Percentiles rank a stretch among this genome's conserved stretches.
Conservation (phyloP, 768 basidiomycete species). For the Leccinellum rugosiceps region DNA sequence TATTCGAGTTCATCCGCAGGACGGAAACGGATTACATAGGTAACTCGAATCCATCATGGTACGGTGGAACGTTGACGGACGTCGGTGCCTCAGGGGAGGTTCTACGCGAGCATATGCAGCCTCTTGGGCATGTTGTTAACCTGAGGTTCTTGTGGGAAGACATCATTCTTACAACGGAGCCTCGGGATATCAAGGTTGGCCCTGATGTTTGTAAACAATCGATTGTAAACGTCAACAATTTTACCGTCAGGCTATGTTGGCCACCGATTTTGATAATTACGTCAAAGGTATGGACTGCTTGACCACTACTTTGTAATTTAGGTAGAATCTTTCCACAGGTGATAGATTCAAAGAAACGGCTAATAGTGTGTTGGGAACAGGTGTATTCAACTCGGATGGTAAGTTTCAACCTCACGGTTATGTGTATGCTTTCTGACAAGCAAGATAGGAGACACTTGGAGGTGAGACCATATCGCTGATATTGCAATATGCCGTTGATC, state of each 20-base stretch:
- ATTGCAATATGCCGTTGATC: background rate
- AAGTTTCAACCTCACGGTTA: background rate
- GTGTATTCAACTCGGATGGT: constrained; percentile 58
- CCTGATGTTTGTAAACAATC: background rate
- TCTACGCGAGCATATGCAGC: constrained; percentile 21
- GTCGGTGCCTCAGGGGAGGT: constrained; percentile 17
- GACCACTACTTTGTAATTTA: background rate
- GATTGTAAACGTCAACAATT: background rate
- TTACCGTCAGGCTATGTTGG: constrained; percentile 34
- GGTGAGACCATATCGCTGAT: constrained; percentile 35
- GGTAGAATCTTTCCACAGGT: constrained; percentile 23
- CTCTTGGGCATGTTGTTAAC: constrained; percentile 36
- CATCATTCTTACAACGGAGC: constrained; percentile 45
- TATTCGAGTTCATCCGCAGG: constrained; percentile 19
- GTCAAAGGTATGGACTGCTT: constrained; percentile 36
- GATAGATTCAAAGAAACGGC: constrained; percentile 30
- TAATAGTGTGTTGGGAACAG: constrained; percentile 42
- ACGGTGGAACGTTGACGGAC: background rate
- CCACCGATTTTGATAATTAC: constrained; percentile 42
- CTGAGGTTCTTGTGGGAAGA: constrained; percentile 48
- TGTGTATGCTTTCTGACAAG: background rate
- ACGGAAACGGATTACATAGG: constrained; percentile 36
- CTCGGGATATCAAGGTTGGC: constrained; percentile 44
- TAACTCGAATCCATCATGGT: constrained; percentile 5
- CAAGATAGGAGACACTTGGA: constrained; percentile 63